These are phyloP conservation scores for Myriosclerotinia curreyana DNA, from an alignment of 2,329 filamentous ascomycete species.

Conservation along the genomic window DNA sequence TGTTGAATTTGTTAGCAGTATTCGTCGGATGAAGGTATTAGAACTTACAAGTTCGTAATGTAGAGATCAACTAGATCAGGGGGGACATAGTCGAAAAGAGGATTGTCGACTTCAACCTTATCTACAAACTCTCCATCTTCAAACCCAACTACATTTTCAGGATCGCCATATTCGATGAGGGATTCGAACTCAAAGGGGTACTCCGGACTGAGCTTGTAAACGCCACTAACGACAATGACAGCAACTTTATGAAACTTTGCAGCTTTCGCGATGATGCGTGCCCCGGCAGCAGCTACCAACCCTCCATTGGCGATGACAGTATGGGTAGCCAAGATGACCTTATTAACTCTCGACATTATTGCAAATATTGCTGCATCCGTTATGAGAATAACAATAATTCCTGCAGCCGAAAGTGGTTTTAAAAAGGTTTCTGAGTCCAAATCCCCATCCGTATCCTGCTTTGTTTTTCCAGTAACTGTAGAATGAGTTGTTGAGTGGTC, in stretches of 20 bases:
- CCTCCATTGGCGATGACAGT: constrained; percentile 86
- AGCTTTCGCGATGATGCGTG: constrained; percentile 76
- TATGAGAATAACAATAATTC: constrained; percentile 79
- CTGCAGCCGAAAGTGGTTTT: constrained; percentile 73
- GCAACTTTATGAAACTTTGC: constrained; percentile 79
- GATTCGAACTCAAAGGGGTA: constrained; percentile 80
- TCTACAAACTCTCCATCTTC: constrained; percentile 77
- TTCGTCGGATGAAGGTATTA: constrained; percentile 29
- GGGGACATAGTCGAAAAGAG: constrained; percentile 78
- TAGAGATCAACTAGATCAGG: constrained; percentile 75
- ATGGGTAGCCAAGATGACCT: constrained; percentile 86
- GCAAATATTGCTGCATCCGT: constrained; percentile 84
- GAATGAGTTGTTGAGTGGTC: constrained; percentile 62
- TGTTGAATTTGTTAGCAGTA: constrained; percentile 36
- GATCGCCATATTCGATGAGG: constrained; percentile 82
- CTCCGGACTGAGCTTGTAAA: constrained; percentile 91
- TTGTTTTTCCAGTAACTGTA: constrained; percentile 55
- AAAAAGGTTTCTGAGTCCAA: constrained; percentile 55
- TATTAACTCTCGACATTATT: constrained; percentile 93
- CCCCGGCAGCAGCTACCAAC: constrained; percentile 80
- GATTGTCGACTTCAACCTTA: constrained; percentile 73
- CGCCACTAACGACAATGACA: constrained; percentile 83
- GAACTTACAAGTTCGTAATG: constrained; percentile 75
- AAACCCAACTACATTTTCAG: constrained; percentile 72
- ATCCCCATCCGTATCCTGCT: constrained; percentile 44